Conservation (phyloP, 768 basidiomycete species). For the Chalciporus chontae region DNA sequence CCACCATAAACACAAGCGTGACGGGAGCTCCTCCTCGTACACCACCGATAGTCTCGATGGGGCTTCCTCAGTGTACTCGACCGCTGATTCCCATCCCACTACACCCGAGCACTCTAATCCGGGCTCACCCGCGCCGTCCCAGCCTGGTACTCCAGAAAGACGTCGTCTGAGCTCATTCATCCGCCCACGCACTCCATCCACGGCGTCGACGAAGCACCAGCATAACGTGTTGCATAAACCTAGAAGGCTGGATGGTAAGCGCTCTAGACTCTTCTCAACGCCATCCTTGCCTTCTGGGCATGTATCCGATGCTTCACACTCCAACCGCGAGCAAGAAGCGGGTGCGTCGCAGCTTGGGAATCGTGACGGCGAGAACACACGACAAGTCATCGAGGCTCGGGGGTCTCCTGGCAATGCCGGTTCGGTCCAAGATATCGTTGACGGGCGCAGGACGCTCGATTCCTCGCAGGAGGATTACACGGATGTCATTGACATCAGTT, state of each 20-base stretch:
- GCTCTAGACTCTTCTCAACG: conserved; percentile 18
- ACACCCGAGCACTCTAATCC: conserved; percentile 10
- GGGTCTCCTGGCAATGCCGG: not conserved
- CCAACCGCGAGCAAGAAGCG: not conserved
- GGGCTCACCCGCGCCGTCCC: conserved; percentile 14
- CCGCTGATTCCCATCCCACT: conserved; percentile 6
- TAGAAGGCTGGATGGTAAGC: conserved; percentile 4
- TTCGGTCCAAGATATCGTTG: not conserved
- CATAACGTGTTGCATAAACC: conserved; percentile 9
- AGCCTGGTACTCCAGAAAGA: conserved; percentile 1
- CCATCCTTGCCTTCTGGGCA: conserved; percentile 6
- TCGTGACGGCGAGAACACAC: not conserved
- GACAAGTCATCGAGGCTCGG: not conserved
- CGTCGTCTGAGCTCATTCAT: conserved; percentile 11
- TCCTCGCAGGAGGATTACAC: not conserved
- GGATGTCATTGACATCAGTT: conserved; percentile 24
- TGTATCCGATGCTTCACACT: not conserved
- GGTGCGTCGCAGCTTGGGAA: not conserved
- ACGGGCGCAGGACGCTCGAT: not conserved
- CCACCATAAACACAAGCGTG: conserved; percentile 18
- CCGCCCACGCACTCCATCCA: conserved; percentile 13
- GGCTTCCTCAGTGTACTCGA: conserved; percentile 13
- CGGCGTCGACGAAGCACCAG: conserved; percentile 1
- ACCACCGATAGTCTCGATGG: conserved; percentile 7
- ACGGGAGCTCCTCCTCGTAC: conserved; percentile 11